phyloP scores from a whole-genome alignment of 495 filamentous ascomycete genomes.

The Talaromyces trachyspermus region DNA sequence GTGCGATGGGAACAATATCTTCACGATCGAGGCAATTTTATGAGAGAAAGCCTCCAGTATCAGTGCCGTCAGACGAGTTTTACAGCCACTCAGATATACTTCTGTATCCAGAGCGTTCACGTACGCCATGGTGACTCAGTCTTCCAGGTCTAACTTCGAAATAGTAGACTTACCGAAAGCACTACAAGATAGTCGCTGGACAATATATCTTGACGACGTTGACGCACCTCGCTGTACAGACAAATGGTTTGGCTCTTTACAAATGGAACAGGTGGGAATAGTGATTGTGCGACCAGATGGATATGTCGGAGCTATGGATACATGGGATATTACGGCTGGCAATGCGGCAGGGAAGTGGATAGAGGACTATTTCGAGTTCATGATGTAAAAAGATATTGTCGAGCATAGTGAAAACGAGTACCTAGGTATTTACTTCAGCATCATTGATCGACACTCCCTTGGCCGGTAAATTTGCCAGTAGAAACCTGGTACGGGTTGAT shows the following conservation, averaged over 20 bases:
- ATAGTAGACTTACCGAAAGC: conserved; percentile 50
- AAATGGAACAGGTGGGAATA: conserved; percentile 43
- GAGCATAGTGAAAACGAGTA: not conserved
- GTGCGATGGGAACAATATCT: conserved; percentile 40
- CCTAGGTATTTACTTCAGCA: not conserved
- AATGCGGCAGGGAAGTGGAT: conserved; percentile 45
- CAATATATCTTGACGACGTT: conserved; percentile 56
- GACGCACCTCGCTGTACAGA: conserved; percentile 46
- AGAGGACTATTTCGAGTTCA: conserved; percentile 47
- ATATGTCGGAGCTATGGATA: conserved; percentile 53
- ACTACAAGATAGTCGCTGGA: conserved; percentile 57
- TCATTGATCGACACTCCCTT: too few relatives aligned
- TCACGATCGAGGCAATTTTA: conserved; percentile 45
- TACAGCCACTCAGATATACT: conserved; percentile 54
- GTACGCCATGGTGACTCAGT: conserved; percentile 49
- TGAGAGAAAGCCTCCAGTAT: conserved; percentile 38
- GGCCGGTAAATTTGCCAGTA: too few relatives aligned
- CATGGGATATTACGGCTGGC: conserved; percentile 42
- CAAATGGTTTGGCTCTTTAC: conserved; percentile 56
- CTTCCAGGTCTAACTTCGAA: conserved; percentile 49
- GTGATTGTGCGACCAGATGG: conserved; percentile 61
- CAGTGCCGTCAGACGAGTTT: conserved; percentile 47
- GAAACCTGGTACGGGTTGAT: too few relatives aligned
- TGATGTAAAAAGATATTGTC: not conserved
- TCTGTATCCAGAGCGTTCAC: conserved; percentile 52